Evolutionary conservation across 2,329 filamentous ascomycete species (phyloP), one percentile per base, ranked within the genome.

Genomic region (Aspergillus novofumigatus): DNA sequence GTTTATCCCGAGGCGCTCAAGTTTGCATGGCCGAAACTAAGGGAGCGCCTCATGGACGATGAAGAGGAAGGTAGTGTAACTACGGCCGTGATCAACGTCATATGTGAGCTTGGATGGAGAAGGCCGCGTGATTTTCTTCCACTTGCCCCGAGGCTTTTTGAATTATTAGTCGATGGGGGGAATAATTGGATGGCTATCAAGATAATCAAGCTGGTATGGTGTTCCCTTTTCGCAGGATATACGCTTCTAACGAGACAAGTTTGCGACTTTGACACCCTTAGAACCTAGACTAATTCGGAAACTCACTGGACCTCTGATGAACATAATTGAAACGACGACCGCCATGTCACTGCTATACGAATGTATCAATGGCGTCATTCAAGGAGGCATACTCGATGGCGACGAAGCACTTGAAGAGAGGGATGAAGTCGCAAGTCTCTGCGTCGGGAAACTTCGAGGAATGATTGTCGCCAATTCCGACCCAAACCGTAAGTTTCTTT

Each of bases 101-200:
- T 99, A 4, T 97, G 94, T 74, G 94, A 99, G 75, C 79, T 99
- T 42, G 93, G 93, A 5, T 97, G 93, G 91, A 85, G 94, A 65
- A 83, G 94, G 64, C 94, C 94, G 3, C 88, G 93, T 64, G 94
- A 99, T 74, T 97, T 97, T 66, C 80, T 99, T 29, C 91, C 94
- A 14, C 80, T 99, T 29, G 94, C 94, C 0, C 94, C 94, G 8
- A 83, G 94, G 57, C 77, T 99, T 26, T 99, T 97, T 67, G 92
- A 97, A 70, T 81, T 99, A 20, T 79, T 99, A 26, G 92, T 97
- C 11, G 89, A 95, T 59, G 88, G 92, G 55, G 89, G 89, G 41
- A 97, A 99, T 75, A 99, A 99, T 75, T 99, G 94, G 94, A 97
- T 99, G 93, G 92, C 92, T 58, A 99, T 99, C 72, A 99, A 99